These are phyloP conservation scores for Backusella morwellensis DNA, from an alignment of 192 early-diverging fungal species.

Conservation along the genomic window DNA sequence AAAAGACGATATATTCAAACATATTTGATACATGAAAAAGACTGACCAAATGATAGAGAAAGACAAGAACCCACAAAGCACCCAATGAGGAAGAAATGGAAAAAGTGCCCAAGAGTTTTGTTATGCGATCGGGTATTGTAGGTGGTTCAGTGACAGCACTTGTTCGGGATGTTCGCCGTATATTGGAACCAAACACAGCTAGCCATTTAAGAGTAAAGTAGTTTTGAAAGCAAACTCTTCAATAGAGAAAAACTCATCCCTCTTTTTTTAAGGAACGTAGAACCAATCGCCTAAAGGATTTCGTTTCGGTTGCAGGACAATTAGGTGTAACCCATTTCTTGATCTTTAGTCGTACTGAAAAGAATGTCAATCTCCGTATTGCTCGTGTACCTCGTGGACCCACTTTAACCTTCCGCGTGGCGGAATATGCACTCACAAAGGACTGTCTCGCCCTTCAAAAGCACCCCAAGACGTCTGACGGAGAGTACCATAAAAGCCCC, in stretches of 20 bases:
- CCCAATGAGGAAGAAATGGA: constrained; percentile 48
- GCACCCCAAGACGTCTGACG: constrained; percentile 71
- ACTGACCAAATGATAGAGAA: constrained; percentile 26
- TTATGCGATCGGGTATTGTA: constrained; percentile 86
- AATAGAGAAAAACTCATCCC: too few species aligned
- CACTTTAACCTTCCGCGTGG: constrained; percentile 85
- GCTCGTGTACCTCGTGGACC: constrained; percentile 88
- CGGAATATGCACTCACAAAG: constrained; percentile 74
- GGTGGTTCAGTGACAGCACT: constrained; percentile 75
- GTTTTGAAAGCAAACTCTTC: too few species aligned
- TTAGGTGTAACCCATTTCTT: constrained; percentile 87
- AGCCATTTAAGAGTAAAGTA: constrained; percentile 70
- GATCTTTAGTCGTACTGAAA: constrained; percentile 84
- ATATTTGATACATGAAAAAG: neutral
- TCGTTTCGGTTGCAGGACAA: constrained; percentile 81
- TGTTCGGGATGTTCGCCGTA: constrained; percentile 77
- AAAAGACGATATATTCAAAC: neutral
- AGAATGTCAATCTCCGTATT: constrained; percentile 82
- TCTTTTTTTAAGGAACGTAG: constrained; percentile 65
- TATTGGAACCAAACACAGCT: constrained; percentile 97
- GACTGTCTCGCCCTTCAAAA: constrained; percentile 83
- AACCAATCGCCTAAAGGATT: constrained; percentile 92
- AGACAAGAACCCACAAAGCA: constrained; percentile 34
- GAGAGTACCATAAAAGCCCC: constrained; percentile 77
- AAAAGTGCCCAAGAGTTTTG: constrained; percentile 82